Conservation (phyloP, 495 filamentous ascomycete species). For the Hypoxylon intermedium region DNA sequence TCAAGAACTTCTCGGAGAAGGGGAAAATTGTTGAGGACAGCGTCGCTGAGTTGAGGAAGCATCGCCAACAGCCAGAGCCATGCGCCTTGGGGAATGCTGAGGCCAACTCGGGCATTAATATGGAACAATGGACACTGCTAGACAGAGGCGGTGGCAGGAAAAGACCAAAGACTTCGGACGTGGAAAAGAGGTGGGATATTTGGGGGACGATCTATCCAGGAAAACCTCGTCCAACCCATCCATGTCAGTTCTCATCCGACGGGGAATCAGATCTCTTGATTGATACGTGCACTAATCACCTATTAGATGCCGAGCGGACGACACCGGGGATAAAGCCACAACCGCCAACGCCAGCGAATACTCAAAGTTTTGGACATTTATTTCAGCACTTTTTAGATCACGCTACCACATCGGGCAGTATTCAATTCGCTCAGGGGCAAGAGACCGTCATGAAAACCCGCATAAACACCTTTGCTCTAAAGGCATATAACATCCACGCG, state of each 20-base stretch:
- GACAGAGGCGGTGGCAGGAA: slow-evolving; percentile 14
- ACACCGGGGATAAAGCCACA: slow-evolving; percentile 2
- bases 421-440: slow-evolving; percentile 10
- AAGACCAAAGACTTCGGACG: slow-evolving; percentile 13
- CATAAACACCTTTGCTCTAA: slow-evolving; percentile 3
- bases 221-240: background rate
- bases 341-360: slow-evolving; percentile 1
- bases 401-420: background rate
- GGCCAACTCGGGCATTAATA: slow-evolving; percentile 2
- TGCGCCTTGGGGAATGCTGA: slow-evolving; percentile 4
- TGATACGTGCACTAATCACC: background rate
- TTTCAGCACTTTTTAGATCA: background rate
- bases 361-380: background rate
- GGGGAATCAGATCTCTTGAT: background rate
- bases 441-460: slow-evolving; percentile 1
- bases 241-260: slow-evolving; percentile 8
- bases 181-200: slow-evolving; percentile 19
- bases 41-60: slow-evolving; percentile 12
- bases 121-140: slow-evolving; percentile 18
- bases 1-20: slow-evolving; percentile 6
- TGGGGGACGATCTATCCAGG: slow-evolving; percentile 21
- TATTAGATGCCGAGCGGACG: slow-evolving; percentile 13
- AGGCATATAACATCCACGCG: slow-evolving; percentile 4
- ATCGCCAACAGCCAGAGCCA: slow-evolving; percentile 8
- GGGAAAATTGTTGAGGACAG: slow-evolving; percentile 5